Conservation (phyloP, 805 yeast genomes). For the Nematodospora valgi region DNA sequence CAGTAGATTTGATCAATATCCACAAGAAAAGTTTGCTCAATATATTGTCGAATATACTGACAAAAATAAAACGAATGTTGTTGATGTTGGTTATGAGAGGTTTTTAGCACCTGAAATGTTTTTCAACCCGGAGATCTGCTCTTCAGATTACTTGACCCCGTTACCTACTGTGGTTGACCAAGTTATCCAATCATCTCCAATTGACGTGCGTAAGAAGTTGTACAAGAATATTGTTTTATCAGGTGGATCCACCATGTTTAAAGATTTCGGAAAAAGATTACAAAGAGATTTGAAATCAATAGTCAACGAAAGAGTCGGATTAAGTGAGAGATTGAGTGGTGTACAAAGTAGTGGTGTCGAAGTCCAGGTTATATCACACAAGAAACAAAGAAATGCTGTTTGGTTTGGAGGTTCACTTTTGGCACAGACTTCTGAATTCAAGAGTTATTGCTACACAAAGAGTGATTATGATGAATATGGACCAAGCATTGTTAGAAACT, state of each 20-base stretch:
- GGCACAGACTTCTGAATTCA: conserved; percentile 97
- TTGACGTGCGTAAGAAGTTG: conserved; percentile 95
- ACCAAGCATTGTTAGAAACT: conserved; percentile 95
- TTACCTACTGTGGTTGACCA: conserved; percentile 94
- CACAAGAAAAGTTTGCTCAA: conserved; percentile 85
- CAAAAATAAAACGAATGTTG: conserved; percentile 47
- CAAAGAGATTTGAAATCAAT: conserved; percentile 89
- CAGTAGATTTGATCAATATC: conserved; percentile 88
- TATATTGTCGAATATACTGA: conserved; percentile 83
- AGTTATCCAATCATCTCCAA: conserved; percentile 92
- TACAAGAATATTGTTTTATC: conserved; percentile 93
- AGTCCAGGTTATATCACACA: conserved; percentile 94
- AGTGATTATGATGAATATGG: conserved; percentile 97
- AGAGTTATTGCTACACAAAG: conserved; percentile 94
- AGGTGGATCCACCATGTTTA: conserved; percentile 99
- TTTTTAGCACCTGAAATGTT: conserved; percentile 99
- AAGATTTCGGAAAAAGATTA: conserved; percentile 94
- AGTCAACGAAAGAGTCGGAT: conserved; percentile 84
- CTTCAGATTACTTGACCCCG: conserved; percentile 93
- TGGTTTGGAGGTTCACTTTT: conserved; percentile 98
- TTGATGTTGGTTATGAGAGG: conserved; percentile 96
- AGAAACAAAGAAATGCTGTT: conserved; percentile 96
- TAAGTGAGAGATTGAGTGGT: conserved; percentile 73
- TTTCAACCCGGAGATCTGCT: conserved; percentile 96
- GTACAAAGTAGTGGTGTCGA: conserved; percentile 89